phyloP scores from a whole-genome alignment of 2,329 filamentous ascomycete genomes.

The Phyllosticta citriasiana region DNA sequence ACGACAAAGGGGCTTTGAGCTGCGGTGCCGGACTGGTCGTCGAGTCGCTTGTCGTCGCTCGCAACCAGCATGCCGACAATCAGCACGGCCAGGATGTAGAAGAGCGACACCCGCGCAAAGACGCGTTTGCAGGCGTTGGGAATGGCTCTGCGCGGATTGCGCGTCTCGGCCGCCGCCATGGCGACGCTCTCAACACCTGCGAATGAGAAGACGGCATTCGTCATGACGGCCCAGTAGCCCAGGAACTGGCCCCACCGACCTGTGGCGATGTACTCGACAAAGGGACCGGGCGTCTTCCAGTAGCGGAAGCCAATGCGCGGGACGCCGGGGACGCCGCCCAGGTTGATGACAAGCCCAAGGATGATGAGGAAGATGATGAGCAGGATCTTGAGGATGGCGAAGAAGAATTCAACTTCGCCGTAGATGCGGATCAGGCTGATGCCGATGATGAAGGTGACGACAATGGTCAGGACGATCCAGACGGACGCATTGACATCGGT shows the following conservation, averaged over 20 bases:
- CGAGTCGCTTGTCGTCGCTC: conserved; percentile 47
- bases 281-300: conserved; percentile 43
- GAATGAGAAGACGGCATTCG: conserved; percentile 42
- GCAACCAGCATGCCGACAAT: conserved; percentile 69
- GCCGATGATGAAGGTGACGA: conserved; percentile 23
- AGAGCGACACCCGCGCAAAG: conserved; percentile 72
- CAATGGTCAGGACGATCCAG: conserved; percentile 25
- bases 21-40: conserved; percentile 39
- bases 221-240: conserved; percentile 45
- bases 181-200: conserved; percentile 46
- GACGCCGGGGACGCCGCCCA: conserved; percentile 35
- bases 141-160: conserved; percentile 43
- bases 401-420: conserved; percentile 38
- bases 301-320: conserved; percentile 35
- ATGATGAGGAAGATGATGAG: conserved; percentile 36
- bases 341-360: conserved; percentile 38
- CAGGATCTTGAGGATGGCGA: conserved; percentile 36
- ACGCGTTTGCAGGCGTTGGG: conserved; percentile 70
- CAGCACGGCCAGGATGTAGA: conserved; percentile 66
- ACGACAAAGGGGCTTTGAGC: conserved; percentile 57
- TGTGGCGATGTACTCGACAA: conserved; percentile 50
- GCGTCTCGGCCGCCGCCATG: conserved; percentile 46
- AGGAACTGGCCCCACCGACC: conserved; percentile 50
- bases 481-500: conserved; percentile 23
- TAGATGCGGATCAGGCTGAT: conserved; percentile 24